Conservation (phyloP, 805 yeast species). For the Yarrowia sp. region DNA sequence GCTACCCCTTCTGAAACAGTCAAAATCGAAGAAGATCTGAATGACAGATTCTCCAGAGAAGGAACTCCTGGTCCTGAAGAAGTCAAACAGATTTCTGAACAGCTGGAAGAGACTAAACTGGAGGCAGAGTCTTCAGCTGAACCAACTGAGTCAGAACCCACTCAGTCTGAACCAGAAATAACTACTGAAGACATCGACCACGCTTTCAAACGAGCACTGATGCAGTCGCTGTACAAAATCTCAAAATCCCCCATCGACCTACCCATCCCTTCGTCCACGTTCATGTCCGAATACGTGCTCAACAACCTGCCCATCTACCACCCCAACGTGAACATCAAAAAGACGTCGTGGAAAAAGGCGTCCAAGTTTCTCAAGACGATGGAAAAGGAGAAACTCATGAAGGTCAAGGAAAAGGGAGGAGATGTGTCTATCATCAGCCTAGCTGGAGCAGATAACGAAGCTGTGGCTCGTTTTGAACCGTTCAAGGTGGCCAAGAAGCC, state of each 20-base stretch:
- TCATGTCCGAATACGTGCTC: slow-evolving; percentile 66
- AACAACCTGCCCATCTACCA: slow-evolving; percentile 60
- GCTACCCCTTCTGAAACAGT: not conserved
- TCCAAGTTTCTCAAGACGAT: slow-evolving; percentile 80
- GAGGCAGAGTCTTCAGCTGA: not conserved
- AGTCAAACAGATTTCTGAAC: not conserved
- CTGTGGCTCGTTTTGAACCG: slow-evolving; percentile 59
- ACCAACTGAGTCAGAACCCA: not conserved
- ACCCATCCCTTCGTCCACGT: slow-evolving; percentile 71
- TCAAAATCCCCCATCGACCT: slow-evolving; percentile 43
- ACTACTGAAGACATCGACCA: slow-evolving; percentile 53
- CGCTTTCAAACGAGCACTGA: slow-evolving; percentile 65
- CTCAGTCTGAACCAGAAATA: slow-evolving; percentile 26
- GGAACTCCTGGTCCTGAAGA: slow-evolving; percentile 5
- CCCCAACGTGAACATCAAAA: slow-evolving; percentile 51
- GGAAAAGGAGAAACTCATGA: slow-evolving; percentile 69
- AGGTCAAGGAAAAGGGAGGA: slow-evolving; percentile 80
- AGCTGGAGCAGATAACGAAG: slow-evolving; percentile 47
- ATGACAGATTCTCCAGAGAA: slow-evolving; percentile 1
- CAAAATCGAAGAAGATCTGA: not conserved
- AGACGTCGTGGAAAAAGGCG: slow-evolving; percentile 85
- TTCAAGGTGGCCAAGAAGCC: slow-evolving; percentile 46
- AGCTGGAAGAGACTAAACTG: not conserved
- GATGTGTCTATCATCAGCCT: slow-evolving; percentile 58
- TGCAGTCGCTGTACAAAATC: slow-evolving; percentile 58